Evolutionary conservation across 23 red algal genomes (phyloP).

Genomic region (Gracilaria gracilis): DNA sequence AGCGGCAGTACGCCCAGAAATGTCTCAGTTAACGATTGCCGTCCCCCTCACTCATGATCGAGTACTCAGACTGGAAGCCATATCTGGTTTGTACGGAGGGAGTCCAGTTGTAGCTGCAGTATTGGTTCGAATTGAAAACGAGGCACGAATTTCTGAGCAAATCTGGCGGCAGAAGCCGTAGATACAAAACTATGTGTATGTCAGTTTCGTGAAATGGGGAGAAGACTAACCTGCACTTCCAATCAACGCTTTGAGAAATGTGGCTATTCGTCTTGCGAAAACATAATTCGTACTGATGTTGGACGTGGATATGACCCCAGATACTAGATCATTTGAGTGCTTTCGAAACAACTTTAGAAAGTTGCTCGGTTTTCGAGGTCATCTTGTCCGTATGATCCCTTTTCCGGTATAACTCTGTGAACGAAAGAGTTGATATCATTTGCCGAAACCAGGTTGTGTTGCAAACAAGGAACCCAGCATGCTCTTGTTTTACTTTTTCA

Average conservation of each 20-base stretch:
- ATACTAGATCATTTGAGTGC: constrained; percentile 43
- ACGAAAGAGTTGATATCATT: neutral
- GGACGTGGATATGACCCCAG: constrained; percentile 88
- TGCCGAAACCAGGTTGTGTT: neutral
- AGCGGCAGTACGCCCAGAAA: constrained; percentile 40
- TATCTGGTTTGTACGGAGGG: constrained; percentile 60
- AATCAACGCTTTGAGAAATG: constrained; percentile 91
- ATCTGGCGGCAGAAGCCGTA: constrained; percentile 51
- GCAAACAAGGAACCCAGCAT: constrained; percentile 31
- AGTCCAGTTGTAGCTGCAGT: constrained; percentile 75
- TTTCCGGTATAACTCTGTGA: neutral
- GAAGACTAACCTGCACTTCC: constrained; percentile 37
- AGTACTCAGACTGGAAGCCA: constrained; percentile 60
- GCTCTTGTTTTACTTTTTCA: constrained; percentile 97
- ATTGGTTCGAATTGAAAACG: constrained; percentile 19
- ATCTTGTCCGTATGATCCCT: neutral
- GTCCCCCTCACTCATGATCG: constrained; percentile 76
- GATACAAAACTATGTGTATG: constrained; percentile 56
- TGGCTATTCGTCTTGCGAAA: constrained; percentile 65
- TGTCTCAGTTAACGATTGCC: constrained; percentile 61
- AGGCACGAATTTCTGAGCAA: constrained; percentile 32
- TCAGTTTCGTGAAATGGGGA: constrained; percentile 37
- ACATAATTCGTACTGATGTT: constrained; percentile 82
- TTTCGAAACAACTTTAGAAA: constrained; percentile 58
- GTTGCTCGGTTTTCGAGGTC: neutral